Percentiles rank a stretch among this genome's conserved stretches.
phyloP scores from a whole-genome alignment of 129 eudicot species.

The Heracleum sosnowskyi region DNA sequence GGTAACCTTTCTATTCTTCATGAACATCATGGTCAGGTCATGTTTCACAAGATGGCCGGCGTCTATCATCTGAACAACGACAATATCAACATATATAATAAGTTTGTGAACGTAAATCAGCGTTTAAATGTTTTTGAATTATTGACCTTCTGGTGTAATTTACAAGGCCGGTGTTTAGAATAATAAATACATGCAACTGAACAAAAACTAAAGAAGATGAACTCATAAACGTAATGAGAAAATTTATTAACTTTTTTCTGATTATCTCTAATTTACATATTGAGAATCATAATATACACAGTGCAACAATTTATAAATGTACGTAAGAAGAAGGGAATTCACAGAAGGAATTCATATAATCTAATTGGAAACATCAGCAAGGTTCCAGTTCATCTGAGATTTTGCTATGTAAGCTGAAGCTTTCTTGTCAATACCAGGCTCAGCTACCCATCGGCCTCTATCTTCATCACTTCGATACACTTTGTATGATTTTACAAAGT shows the following conservation, averaged over 20 bases:
- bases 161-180: neutral
- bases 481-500: constrained; percentile 27
- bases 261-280: neutral
- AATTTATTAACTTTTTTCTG: neutral
- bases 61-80: neutral
- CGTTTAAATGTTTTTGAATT: too few relatives aligned
- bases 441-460: constrained; percentile 38
- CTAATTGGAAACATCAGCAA: constrained; percentile 1
- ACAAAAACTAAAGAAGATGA: neutral
- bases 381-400: neutral
- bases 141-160: neutral
- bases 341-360: neutral
- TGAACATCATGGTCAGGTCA: neutral
- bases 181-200: neutral
- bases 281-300: neutral
- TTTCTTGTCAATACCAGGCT: constrained; percentile 36
- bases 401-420: constrained; percentile 29
- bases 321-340: neutral
- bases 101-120: neutral
- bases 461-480: constrained; percentile 51
- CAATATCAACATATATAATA: neutral
- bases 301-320: neutral
- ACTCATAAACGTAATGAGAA: neutral
- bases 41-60: neutral
- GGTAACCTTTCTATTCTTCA: neutral